Percentiles rank a stretch among this genome's conserved stretches.
Conservation (phyloP, 345 rosid species). For the Rhodamnia argentea region DNA sequence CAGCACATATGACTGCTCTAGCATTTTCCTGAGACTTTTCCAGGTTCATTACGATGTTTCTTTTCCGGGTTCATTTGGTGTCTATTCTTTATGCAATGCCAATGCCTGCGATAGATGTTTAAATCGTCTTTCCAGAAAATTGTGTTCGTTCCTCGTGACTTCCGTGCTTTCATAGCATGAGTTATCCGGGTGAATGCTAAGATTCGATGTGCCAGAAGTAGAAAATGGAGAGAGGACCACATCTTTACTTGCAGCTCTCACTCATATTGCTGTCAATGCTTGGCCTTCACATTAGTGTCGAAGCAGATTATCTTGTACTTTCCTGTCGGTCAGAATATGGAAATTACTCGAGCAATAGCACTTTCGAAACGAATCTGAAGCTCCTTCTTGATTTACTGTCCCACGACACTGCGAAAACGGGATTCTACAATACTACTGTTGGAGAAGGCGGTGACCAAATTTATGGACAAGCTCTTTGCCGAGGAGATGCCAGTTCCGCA, state of each 20-base stretch:
- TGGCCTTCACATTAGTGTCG: background rate
- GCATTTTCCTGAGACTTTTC: background rate
- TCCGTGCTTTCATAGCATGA: background rate
- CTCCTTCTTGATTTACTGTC: constrained; percentile 3
- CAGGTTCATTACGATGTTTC: background rate
- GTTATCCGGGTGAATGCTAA: background rate
- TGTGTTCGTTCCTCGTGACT: background rate
- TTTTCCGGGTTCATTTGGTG: background rate
- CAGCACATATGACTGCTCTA: background rate
- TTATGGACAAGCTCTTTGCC: constrained; percentile 22
- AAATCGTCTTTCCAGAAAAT: background rate
- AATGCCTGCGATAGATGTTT: background rate
- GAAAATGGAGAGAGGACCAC: background rate
- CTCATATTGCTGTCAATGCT: background rate
- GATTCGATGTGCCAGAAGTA: background rate
- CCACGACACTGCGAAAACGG: constrained; percentile 4
- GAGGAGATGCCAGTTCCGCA: constrained; percentile 11
- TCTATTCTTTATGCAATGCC: background rate
- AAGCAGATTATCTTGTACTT: background rate
- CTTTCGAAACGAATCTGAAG: constrained; percentile 7
- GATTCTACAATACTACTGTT: constrained; percentile 5
- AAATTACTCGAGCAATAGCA: constrained; percentile 1
- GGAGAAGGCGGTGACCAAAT: constrained; percentile 6
- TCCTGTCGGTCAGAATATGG: background rate
- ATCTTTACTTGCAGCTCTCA: background rate